A percentile compares a stretch with the other conserved stretches of the same genome.
phyloP scores from a whole-genome alignment of 805 yeast genomes.

The Kuraishia cidri region DNA sequence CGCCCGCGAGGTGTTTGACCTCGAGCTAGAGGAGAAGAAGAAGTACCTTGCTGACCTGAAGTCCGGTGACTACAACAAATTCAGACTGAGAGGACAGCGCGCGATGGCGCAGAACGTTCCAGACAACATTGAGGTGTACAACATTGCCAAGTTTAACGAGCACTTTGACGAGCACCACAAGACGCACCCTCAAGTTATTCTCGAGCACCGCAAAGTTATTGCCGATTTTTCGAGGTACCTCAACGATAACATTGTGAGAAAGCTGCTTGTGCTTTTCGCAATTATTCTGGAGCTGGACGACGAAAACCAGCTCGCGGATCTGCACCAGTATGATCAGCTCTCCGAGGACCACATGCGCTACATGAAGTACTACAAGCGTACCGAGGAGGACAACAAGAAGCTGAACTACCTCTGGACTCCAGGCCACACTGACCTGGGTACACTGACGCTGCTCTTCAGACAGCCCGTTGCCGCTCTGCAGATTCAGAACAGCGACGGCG shows the following conservation, averaged over 20 bases:
- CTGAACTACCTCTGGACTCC: constrained; percentile 23
- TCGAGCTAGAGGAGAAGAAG: constrained; percentile 18
- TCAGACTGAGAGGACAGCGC: constrained; percentile 20
- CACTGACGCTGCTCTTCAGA: constrained; percentile 23
- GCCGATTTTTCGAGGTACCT: constrained; percentile 13
- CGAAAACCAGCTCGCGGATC: constrained; percentile 22
- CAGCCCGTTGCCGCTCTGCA: constrained; percentile 27
- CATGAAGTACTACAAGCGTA: constrained; percentile 22
- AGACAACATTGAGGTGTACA: constrained; percentile 22
- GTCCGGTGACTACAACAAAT: constrained; percentile 23
- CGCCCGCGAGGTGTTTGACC: constrained; percentile 19
- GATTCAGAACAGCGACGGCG: constrained; percentile 20
- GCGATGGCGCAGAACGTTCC: constrained; percentile 20
- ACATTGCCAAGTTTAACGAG: constrained; percentile 22
- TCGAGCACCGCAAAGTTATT: constrained; percentile 13
- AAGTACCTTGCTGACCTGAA: constrained; percentile 17
- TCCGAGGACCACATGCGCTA: constrained; percentile 24
- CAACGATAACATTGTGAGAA: constrained; percentile 15
- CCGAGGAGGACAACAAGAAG: constrained; percentile 18
- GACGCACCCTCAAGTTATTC: constrained; percentile 14
- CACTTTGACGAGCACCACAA: constrained; percentile 9
- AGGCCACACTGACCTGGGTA: constrained; percentile 27
- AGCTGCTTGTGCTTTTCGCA: constrained; percentile 21
- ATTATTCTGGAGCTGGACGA: constrained; percentile 21
- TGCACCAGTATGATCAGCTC: constrained; percentile 21